Percentiles rank a stretch among this genome's conserved stretches.
Evolutionary conservation across 805 yeast genomes (phyloP).

Genomic region (Lachancea dasiensis): DNA sequence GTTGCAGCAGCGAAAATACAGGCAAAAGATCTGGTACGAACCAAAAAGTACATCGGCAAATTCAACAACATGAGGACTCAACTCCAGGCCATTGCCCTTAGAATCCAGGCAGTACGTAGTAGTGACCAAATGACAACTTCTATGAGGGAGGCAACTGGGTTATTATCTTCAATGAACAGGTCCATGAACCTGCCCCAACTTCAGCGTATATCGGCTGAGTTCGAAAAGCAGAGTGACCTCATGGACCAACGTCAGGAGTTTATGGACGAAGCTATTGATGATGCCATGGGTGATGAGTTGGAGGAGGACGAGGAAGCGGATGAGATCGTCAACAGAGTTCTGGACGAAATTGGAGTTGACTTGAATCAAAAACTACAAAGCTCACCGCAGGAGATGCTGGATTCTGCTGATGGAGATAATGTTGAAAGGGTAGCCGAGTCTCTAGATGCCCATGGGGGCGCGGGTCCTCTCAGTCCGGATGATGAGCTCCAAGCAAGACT

Average conservation of each 20-base stretch:
- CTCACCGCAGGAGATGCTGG: conserved; percentile 37
- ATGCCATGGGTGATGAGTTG: conserved; percentile 87
- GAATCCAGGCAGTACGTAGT: conserved; percentile 87
- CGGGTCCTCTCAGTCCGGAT: conserved; percentile 42
- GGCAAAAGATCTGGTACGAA: conserved; percentile 90
- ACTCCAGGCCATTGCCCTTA: conserved; percentile 84
- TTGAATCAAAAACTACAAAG: conserved; percentile 45
- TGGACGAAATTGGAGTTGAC: conserved; percentile 95
- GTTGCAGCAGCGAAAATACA: conserved; percentile 85
- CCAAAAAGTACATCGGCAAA: conserved; percentile 73
- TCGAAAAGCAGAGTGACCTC: conserved; percentile 86
- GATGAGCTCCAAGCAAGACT: conserved; percentile 87
- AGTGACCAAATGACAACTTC: conserved; percentile 93
- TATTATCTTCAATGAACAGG: conserved; percentile 81
- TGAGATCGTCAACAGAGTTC: conserved; percentile 82
- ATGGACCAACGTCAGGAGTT: conserved; percentile 99
- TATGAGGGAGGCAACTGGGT: conserved; percentile 87
- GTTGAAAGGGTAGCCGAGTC: conserved; percentile 48
- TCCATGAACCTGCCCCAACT: conserved; percentile 88
- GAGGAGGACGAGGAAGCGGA: conserved; percentile 87
- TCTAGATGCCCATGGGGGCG: conserved; percentile 36
- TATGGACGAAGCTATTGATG: conserved; percentile 98
- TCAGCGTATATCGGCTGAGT: conserved; percentile 88
- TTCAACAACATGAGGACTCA: conserved; percentile 93
- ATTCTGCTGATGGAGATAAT: conserved; percentile 21